Conservation (phyloP, 257 asterid genomes). For the Ligustrum vulgare region DNA sequence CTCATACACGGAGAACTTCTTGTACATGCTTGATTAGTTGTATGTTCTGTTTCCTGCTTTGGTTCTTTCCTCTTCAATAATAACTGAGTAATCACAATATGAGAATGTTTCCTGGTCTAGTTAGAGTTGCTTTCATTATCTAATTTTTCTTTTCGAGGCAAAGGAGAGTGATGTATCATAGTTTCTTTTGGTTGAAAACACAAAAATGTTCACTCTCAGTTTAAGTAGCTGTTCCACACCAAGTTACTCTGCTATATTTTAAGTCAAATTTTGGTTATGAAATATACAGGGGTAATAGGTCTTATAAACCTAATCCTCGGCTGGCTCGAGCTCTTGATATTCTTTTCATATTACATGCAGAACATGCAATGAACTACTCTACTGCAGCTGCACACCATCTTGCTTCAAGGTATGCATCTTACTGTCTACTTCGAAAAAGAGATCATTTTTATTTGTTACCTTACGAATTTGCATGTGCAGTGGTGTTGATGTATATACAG, state of each 20-base stretch:
- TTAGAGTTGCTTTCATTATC: conserved; percentile 1
- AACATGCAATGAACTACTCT: conserved; percentile 99
- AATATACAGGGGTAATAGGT: conserved; percentile 82
- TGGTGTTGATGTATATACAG: conserved; percentile 98
- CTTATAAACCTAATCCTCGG: conserved; percentile 90
- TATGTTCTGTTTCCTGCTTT: conserved; percentile 41
- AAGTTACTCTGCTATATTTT: conserved; percentile 3
- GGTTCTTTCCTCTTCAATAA: neutral
- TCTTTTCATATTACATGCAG: conserved; percentile 93
- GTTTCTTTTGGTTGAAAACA: conserved; percentile 10
- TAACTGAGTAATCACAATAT: neutral
- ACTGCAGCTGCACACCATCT: conserved; percentile 98
- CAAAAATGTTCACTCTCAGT: neutral
- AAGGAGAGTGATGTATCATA: conserved; percentile 10
- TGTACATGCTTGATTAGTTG: conserved; percentile 98
- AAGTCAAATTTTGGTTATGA: conserved; percentile 24
- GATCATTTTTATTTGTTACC: conserved; percentile 19
- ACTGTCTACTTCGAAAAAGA: conserved; percentile 16
- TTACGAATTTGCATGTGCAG: conserved; percentile 42
- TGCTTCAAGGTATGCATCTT: conserved; percentile 74
- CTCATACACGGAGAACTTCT: conserved; percentile 94
- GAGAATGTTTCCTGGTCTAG: conserved; percentile 6
- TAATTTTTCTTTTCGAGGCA: conserved; percentile 15
- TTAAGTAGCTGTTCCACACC: neutral
- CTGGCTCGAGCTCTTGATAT: conserved; percentile 96